These are phyloP conservation scores for Polytrichum commune DNA, from an alignment of 225 moss, liverwort and hornwort species.

Conservation along the genomic window DNA sequence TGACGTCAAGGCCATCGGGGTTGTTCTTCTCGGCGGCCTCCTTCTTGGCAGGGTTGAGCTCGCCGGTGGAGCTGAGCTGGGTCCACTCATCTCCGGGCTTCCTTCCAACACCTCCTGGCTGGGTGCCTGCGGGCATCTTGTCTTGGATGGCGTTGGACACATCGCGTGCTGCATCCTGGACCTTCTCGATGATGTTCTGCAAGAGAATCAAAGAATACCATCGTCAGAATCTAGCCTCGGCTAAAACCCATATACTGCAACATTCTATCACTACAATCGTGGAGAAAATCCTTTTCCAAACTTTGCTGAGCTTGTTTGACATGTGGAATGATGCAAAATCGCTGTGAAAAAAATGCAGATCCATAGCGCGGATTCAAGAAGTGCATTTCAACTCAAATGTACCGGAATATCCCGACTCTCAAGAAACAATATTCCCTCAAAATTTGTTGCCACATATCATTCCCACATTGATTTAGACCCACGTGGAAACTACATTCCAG, in stretches of 20 bases:
- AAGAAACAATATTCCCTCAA: too few relatives aligned
- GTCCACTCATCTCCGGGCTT: conserved; percentile 53
- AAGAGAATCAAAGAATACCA: not conserved
- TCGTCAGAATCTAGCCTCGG: too few relatives aligned
- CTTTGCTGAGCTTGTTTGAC: not conserved
- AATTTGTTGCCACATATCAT: too few relatives aligned
- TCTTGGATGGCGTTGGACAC: conserved; percentile 30
- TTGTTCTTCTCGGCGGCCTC: conserved; percentile 30
- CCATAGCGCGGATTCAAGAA: not conserved
- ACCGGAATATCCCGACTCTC: not conserved
- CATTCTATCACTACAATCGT: not conserved
- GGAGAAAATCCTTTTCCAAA: not conserved
- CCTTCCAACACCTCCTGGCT: conserved; percentile 43
- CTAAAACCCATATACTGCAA: too few relatives aligned
- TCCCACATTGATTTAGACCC: too few relatives aligned
- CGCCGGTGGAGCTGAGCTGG: conserved; percentile 49
- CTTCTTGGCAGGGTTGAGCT: conserved; percentile 37
- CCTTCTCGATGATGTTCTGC: conserved; percentile 40
- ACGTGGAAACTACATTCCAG: too few relatives aligned
- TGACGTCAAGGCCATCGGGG: conserved; percentile 32
- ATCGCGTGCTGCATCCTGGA: conserved; percentile 15
- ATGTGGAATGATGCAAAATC: not conserved
- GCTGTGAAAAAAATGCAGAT: not conserved
- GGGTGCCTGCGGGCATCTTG: conserved; percentile 39
- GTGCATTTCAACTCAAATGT: not conserved